Evolutionary conservation across 2,329 filamentous ascomycete genomes (phyloP).

Genomic region (Aureobasidium lini): DNA sequence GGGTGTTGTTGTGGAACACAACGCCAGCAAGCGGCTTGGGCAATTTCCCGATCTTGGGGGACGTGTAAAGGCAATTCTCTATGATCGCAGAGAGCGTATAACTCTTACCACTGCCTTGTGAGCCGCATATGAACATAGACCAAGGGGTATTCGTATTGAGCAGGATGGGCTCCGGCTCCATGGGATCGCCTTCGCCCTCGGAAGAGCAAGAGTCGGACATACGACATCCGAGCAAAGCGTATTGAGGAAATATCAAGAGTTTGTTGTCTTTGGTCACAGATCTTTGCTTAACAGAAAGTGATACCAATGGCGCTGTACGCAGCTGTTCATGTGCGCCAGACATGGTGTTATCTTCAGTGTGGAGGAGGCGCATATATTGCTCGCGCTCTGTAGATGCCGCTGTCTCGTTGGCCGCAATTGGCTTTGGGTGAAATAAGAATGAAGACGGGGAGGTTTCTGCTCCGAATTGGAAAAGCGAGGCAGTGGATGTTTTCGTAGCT

Average conservation of each 20-base stretch:
- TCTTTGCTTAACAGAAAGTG: not conserved
- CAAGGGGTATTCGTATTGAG: conserved; percentile 50
- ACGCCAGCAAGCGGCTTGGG: conserved; percentile 50
- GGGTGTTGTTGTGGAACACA: conserved; percentile 51
- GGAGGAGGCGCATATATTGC: not conserved
- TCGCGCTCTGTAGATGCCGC: not conserved
- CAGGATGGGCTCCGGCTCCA: conserved; percentile 31
- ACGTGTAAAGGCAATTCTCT: conserved; percentile 50
- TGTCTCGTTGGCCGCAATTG: not conserved
- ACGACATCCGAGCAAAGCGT: conserved; percentile 22
- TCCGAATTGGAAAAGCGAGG: not conserved
- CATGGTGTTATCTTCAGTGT: not conserved
- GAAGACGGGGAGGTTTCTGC: not conserved
- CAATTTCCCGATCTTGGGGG: conserved; percentile 35
- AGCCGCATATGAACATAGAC: conserved; percentile 56
- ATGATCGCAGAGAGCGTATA: conserved; percentile 54
- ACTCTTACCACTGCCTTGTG: conserved; percentile 55
- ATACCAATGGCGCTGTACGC: conserved; percentile 7
- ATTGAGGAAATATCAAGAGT: conserved; percentile 18
- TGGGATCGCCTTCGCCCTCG: not conserved
- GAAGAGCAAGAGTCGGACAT: not conserved
- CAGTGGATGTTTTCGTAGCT: too few relatives aligned
- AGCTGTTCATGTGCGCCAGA: conserved; percentile 7
- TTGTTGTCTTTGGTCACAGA: not conserved
- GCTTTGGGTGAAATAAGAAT: not conserved